Evolutionary conservation across 805 yeast genomes (phyloP).

Genomic region (Schizosaccharomyces lindneri): DNA sequence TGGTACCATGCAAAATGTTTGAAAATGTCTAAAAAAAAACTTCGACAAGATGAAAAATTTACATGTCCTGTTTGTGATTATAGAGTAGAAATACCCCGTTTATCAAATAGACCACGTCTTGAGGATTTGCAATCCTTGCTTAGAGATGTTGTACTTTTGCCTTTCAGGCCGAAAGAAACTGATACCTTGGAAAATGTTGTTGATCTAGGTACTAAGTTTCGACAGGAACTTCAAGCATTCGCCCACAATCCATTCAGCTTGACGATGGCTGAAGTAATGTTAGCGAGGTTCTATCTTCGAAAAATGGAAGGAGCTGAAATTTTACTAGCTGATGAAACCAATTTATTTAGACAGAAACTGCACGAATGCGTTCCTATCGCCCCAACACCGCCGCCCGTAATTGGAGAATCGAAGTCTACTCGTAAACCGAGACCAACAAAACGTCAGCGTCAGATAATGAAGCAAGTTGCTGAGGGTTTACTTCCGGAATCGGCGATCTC

Average conservation of each 20-base stretch:
- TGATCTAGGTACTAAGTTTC: constrained; percentile 8
- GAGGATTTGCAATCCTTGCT: constrained; percentile 15
- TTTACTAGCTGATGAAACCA: constrained; percentile 15
- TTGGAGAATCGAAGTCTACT: constrained; percentile 5
- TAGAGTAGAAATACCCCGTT: constrained; percentile 13
- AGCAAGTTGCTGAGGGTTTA: background rate
- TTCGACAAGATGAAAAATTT: constrained; percentile 17
- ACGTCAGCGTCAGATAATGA: background rate
- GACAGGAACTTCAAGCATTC: constrained; percentile 1
- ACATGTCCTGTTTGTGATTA: constrained; percentile 32
- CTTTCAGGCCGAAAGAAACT: constrained; percentile 17
- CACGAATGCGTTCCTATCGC: constrained; percentile 13
- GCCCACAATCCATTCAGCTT: constrained; percentile 1
- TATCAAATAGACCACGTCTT: constrained; percentile 15
- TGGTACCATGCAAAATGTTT: constrained; percentile 88
- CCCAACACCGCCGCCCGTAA: constrained; percentile 11
- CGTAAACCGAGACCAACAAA: background rate
- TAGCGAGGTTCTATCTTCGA: constrained; percentile 20
- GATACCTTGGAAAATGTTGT: constrained; percentile 8
- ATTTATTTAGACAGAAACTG: constrained; percentile 11
- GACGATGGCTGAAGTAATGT: constrained; percentile 8
- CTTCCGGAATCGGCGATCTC: background rate
- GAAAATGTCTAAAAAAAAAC: constrained; percentile 9
- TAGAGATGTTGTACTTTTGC: constrained; percentile 12
- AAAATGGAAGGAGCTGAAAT: constrained; percentile 25